Conservation (phyloP, 257 asterid genomes). For the Mentha longifolia region DNA sequence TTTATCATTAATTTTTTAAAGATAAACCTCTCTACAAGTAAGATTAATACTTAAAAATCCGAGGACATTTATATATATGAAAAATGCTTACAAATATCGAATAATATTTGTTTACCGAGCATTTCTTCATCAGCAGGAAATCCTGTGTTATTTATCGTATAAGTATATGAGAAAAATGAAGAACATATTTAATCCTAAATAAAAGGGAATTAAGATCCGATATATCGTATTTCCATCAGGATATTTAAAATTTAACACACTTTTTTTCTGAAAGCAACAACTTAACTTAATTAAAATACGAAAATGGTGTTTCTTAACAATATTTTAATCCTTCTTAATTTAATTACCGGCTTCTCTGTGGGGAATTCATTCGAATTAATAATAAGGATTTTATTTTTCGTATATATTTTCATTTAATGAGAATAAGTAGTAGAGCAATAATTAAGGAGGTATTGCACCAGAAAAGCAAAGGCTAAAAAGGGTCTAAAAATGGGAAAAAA, state of each 20-base stretch:
- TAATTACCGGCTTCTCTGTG: not conserved
- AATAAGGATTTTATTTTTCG: too few species aligned
- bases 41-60: not conserved
- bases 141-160: too few species aligned
- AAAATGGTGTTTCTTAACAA: not conserved
- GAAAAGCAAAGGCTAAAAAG: constrained; percentile 35
- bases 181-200: not conserved
- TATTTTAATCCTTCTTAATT: not conserved
- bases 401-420: not conserved
- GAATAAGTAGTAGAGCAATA: constrained; percentile 5
- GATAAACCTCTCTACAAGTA: too few species aligned
- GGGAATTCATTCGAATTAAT: too few species aligned
- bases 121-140: too few species aligned
- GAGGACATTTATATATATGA: not conserved
- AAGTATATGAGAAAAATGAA: too few species aligned
- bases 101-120: too few species aligned
- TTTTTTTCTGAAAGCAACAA: too few species aligned
- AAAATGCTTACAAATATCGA: too few species aligned
- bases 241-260: too few species aligned
- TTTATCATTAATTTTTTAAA: too few species aligned
- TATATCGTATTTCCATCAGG: not conserved
- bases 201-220: not conserved
- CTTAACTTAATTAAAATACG: not conserved
- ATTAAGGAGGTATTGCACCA: constrained; percentile 24
- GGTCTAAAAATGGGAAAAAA: constrained; percentile 36